Evolutionary conservation across 768 basidiomycete genomes (phyloP), one percentile per base, ranked within the genome.

Genomic region (Phaffia australis): DNA sequence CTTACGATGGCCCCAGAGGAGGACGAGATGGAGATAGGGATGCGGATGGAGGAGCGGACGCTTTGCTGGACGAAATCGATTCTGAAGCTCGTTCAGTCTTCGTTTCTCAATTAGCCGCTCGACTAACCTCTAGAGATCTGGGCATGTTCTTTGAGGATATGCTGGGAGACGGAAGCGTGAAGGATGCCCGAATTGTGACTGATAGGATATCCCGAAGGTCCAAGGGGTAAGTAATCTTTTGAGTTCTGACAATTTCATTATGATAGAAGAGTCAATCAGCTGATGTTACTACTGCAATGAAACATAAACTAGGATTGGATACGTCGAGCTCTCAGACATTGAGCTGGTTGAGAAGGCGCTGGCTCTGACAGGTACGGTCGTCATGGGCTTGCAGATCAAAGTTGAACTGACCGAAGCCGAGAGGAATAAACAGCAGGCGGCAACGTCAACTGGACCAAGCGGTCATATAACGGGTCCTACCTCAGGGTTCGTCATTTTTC

Each of bases 131-230:
- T 72, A 85, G 91, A 76, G 95, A 99, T 80, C 81, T 99, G 78
- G 93, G 93, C 71, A 89, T 92, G 79, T 99, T 99, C 81, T 98
- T 99, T 75, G 94, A 98, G 80, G 88, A 94, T 75, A 89, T 93
- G 76, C 81, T 97, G 55, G 94, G 93, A 25, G 88, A 91, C 79
- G 86, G 87, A 48, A 84, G 88, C 23, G 95, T 99, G 8, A 86
- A 93, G 81, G 95, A 99, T 73, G 88, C 94, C 30, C 81, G 92
- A 67, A 92, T 99, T 73, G 95, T 99, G 46, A 94, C 92, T 1
- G 95, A 99, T 74, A 82, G 93, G 72, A 79, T 95, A 64, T 93
- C 93, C 27, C 85, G 92, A 73, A 85, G 95, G 64, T 95, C 92
- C n/a, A 99, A 99, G 79, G 95, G 95, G 94, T 97, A 71, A 74